These are phyloP conservation scores for Metschnikowia similis DNA, from an alignment of 805 yeast species.

Conservation along the genomic window DNA sequence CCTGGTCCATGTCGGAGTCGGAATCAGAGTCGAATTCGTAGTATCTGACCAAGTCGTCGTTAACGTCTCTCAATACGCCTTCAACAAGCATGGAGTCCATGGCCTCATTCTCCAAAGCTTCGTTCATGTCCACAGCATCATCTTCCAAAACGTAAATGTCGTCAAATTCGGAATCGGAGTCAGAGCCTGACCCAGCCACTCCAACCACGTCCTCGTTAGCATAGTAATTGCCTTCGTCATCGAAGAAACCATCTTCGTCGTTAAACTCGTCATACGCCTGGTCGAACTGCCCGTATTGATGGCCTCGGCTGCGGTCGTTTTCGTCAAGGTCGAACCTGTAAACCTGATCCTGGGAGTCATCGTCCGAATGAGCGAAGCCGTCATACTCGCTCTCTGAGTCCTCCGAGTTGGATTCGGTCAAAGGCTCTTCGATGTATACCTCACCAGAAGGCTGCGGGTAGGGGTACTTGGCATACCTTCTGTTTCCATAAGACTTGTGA, in stretches of 20 bases:
- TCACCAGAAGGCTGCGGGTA: conserved; percentile 32
- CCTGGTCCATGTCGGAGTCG: conserved; percentile 17
- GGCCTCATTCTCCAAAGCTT: conserved; percentile 34
- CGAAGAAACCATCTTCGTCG: conserved; percentile 1
- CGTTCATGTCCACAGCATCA: conserved; percentile 33
- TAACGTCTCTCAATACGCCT: conserved; percentile 20
- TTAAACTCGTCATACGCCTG: neutral
- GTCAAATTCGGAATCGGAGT: conserved; percentile 17
- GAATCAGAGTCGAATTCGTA: conserved; percentile 20
- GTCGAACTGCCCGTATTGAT: neutral
- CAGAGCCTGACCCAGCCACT: neutral
- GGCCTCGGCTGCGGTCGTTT: conserved; percentile 1
- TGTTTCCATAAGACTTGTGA: conserved; percentile 4
- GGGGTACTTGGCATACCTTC: conserved; percentile 30
- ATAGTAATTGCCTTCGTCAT: neutral
- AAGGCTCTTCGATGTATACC: conserved; percentile 43
- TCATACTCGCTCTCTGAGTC: conserved; percentile 21
- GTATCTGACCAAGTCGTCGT: conserved; percentile 23
- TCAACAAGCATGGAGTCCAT: conserved; percentile 28
- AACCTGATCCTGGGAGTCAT: conserved; percentile 21
- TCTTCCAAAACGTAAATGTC: conserved; percentile 19
- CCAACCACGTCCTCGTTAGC: neutral
- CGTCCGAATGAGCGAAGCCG: conserved; percentile 19
- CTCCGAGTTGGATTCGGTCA: conserved; percentile 28
- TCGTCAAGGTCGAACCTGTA: conserved; percentile 28